Evolutionary conservation across 2,329 filamentous ascomycete genomes (phyloP), one percentile per base, ranked within the genome.

Genomic region (Pestalotiopsis sp.): DNA sequence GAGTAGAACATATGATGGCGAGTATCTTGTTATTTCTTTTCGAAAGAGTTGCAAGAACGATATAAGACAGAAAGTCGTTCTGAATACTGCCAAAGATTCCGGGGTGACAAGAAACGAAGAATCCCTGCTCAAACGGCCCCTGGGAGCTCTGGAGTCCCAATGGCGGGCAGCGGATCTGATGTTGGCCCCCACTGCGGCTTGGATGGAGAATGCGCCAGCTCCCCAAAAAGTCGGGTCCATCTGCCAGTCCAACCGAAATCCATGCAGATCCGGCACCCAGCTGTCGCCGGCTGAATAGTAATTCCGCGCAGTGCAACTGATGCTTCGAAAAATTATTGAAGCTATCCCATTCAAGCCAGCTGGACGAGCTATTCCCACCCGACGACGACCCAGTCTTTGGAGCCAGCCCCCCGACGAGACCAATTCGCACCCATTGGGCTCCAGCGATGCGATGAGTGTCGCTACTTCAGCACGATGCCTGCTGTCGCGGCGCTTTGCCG

Each of bases 401-500:
- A 52, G 45, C 45, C 45, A 52, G 66, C 63, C 66, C 66, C 69
- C 60, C 65, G 72, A 72, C 69, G 73, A 68, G 59, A 73, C 67
- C 71, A 72, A 71, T 36, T 9, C 31, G 31, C 31, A 36, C 31
- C 71, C 66, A 63, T 52, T 66, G 66, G 59, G 67, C 68, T 67
- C 71, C 68, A 68, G 73, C 66, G 72, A 77, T 82, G 82, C 76
- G 78, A 89, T 89, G 87, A 88, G 85, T 77, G 82, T 83, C 78
- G 84, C 83, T 84, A 84, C 85, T 72, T 85, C 86, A 79, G 83
- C 83, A 79, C 82, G 84, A 80, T 84, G 84, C 79, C 82, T 88
- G 75, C 77, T 88, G 73, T 83, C 85, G 76, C 83, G 83, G 79
- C 84, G 84, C 77, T 79, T 87, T 70, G 77, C 78, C 73, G 78